A percentile compares a stretch with the other conserved stretches of the same genome.
phyloP scores from a whole-genome alignment of 1,284 basidiomycete genomes.

The Trametes pubescens region DNA sequence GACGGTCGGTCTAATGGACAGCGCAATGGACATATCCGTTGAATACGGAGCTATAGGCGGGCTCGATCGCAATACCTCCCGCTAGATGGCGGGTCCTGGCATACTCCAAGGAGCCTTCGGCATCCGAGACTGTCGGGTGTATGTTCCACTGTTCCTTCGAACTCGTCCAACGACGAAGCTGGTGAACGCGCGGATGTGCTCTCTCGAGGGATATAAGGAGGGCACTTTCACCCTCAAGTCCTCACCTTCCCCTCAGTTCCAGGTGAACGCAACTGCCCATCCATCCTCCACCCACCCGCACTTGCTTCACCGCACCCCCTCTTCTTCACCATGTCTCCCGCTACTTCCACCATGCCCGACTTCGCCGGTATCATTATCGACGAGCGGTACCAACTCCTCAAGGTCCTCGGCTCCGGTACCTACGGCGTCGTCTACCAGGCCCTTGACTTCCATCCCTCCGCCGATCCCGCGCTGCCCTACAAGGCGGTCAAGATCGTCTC shows the following conservation, averaged over 20 bases:
- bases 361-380: conserved; percentile 26
- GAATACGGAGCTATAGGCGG: not conserved
- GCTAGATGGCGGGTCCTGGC: not conserved
- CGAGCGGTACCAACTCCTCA: conserved; percentile 24
- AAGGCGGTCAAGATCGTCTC: conserved; percentile 42
- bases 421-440: conserved; percentile 47
- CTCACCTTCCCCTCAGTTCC: conserved; percentile 17
- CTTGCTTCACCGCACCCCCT: conserved; percentile 9
- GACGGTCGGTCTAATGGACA: too few species aligned
- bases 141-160: conserved; percentile 2
- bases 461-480: conserved; percentile 16
- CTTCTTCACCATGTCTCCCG: conserved; percentile 19
- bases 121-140: conserved; percentile 4
- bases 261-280: conserved; percentile 24
- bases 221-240: conserved; percentile 11
- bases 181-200: conserved; percentile 5
- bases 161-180: not conserved
- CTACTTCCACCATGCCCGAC: conserved; percentile 31
- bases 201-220: conserved; percentile 10
- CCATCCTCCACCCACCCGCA: conserved; percentile 13
- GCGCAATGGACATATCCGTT: not conserved
- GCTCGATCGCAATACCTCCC: conserved; percentile 13
- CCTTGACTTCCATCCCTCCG: conserved; percentile 34
- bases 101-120: not conserved
- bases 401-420: conserved; percentile 43